Base-by-base conservation (phyloP, 2,329 filamentous ascomycete species). In the Cryphonectria nitschkei region DNA sequence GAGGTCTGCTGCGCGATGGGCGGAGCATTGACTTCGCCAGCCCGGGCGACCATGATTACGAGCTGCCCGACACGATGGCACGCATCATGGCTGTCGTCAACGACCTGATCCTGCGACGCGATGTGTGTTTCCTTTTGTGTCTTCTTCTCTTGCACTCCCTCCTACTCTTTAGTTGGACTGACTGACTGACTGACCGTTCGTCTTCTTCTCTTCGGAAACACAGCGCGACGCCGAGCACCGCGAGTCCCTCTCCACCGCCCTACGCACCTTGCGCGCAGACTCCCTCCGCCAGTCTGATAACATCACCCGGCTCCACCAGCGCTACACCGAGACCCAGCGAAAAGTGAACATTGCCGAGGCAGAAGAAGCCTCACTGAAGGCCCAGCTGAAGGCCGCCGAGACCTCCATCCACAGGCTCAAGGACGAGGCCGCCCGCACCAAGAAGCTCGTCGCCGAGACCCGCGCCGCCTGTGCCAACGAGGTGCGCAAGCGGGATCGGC, bases 71-170 rank as follows among this genome's bases (percentile, higher is more conserved):
- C 66, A 93, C 92, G 26, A 95, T 96, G 90, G 92, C 92, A 29
- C 89, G 90, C 75, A 91, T 98, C 76, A 97, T 99, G 82, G 93
- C 95, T 78, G 87, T 99, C 34, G 90, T 99, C 65, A 97, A 99
- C 81, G 96, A 99, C 79, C 82, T 99, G 75, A 93, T 99, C 71
- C 80, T 98, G 72, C 89, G 95, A 75, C 89, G 95, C 84, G 96
- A 99, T 80, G 94, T 97, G 84, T 34, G 7, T 63, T 29, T 32
- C 70, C 9, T 11, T 66, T 34, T 26, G 11, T 6, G n/a, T 46
- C 58, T 54, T 13, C n/a, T 34, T 22, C 54, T 26, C 6, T 41
- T 26, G 26, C 26, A 26, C 32, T 19, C 52, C 61, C 22, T 61
- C 61, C n/a, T 65, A 26, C 32, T 29, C 22, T 32, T 29, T 26